Evolutionary conservation across 148 eudicot genomes (phyloP).

Genomic region (Rhododendron molle): DNA sequence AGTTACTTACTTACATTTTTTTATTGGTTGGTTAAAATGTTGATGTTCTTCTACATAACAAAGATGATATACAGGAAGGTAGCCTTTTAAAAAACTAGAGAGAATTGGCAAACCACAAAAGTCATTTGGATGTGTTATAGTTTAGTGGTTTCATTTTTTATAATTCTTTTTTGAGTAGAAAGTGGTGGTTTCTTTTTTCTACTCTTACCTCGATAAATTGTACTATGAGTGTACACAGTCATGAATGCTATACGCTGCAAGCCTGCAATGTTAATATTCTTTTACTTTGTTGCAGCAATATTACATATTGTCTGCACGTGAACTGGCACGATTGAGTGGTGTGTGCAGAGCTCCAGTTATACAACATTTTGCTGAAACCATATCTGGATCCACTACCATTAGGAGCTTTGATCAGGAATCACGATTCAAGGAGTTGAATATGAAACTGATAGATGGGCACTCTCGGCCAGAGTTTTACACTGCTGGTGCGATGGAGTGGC

Average conservation of each 20-base stretch:
- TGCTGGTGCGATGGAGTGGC: slow-evolving; percentile 51
- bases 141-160: background rate
- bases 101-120: background rate
- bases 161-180: background rate
- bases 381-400: slow-evolving; percentile 53
- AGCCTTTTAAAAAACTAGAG: background rate
- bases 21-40: background rate
- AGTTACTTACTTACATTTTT: background rate
- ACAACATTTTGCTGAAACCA: slow-evolving; percentile 61
- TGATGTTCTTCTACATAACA: background rate
- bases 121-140: background rate
- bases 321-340: slow-evolving; percentile 49
- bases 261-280: background rate
- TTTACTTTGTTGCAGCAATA: slow-evolving; percentile 35
- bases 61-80: background rate
- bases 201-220: background rate
- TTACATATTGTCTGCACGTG: slow-evolving; percentile 57
- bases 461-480: slow-evolving; percentile 40
- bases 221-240: background rate
- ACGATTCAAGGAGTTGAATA: slow-evolving; percentile 32
- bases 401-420: slow-evolving; percentile 52
- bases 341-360: slow-evolving; percentile 56
- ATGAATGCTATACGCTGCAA: background rate
- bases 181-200: background rate
- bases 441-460: slow-evolving; percentile 30